phyloP scores from a whole-genome alignment of 306 rosid species.

The Casuarina equisetifolia region DNA sequence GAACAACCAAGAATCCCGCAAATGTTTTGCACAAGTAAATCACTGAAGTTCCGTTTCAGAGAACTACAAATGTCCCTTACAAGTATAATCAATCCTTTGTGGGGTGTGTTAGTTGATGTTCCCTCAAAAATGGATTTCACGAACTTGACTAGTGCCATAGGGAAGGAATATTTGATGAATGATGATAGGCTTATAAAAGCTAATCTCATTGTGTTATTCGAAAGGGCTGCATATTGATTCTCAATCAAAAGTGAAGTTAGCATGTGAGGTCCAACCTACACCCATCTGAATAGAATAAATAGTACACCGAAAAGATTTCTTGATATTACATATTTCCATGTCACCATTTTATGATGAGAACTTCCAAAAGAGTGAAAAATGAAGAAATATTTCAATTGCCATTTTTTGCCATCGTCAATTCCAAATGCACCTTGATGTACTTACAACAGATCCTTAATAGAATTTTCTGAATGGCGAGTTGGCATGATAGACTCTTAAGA shows the following conservation, averaged over 20 bases:
- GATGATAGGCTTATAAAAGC: background rate
- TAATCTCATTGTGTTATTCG: background rate
- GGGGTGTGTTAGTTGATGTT: too few species aligned
- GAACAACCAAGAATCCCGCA: background rate
- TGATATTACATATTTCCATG: background rate
- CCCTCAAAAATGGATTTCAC: background rate
- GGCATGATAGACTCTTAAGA: background rate
- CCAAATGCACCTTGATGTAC: background rate
- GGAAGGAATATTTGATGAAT: background rate
- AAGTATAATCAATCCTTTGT: background rate
- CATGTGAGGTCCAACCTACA: background rate
- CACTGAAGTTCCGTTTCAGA: background rate
- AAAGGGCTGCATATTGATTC: background rate
- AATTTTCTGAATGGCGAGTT: background rate
- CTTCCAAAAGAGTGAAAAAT: background rate
- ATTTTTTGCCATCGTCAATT: background rate
- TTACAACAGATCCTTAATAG: background rate
- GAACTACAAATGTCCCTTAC: background rate
- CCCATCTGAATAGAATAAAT: background rate
- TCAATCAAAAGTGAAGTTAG: background rate
- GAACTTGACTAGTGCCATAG: background rate
- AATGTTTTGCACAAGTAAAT: background rate
- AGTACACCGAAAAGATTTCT: background rate
- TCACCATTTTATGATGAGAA: background rate
- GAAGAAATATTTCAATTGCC: background rate